These are phyloP conservation scores for Boletus rex-veris DNA, from an alignment of 768 basidiomycete species.

Conservation along the genomic window DNA sequence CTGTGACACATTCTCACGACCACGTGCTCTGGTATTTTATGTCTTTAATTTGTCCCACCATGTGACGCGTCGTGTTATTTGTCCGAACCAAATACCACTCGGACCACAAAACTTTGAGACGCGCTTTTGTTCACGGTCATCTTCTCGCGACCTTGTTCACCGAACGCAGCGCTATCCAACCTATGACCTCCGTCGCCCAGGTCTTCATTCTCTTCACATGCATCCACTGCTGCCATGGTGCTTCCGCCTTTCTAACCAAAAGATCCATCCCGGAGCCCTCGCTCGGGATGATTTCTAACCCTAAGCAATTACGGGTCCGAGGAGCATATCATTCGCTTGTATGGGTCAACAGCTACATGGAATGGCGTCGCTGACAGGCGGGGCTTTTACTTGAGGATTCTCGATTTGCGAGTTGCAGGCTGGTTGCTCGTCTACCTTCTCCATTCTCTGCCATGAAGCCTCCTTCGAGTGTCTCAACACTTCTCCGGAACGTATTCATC, in stretches of 20 bases:
- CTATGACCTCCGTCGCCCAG: conserved; percentile 45
- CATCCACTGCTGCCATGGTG: conserved; percentile 30
- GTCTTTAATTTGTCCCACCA: no score
- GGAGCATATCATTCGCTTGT: conserved; percentile 28
- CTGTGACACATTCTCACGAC: conserved; percentile 19
- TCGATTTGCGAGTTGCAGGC: conserved; percentile 8
- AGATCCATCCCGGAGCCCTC: conserved; percentile 40
- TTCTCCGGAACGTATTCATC: conserved; percentile 51
- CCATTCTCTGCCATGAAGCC: conserved; percentile 41
- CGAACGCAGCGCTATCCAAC: conserved; percentile 19
- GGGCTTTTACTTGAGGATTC: conserved; percentile 3
- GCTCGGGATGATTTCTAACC: conserved; percentile 55
- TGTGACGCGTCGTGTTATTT: conserved; percentile 11
- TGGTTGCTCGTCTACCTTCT: conserved; percentile 17
- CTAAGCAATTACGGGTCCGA: conserved; percentile 43
- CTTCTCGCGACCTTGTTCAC: conserved; percentile 5
- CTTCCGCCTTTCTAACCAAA: conserved; percentile 45
- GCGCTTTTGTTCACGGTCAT: not conserved
- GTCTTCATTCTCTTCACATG: conserved; percentile 34
- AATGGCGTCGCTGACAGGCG: conserved; percentile 18
- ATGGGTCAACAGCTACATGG: conserved; percentile 20
- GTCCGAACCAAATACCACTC: conserved; percentile 20
- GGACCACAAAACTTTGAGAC: conserved; percentile 4
- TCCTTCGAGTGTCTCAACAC: conserved; percentile 35
- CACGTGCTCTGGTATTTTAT: conserved; percentile 13